Base-by-base conservation (phyloP, 768 basidiomycete species). In the Filobasidium floriforme region DNA sequence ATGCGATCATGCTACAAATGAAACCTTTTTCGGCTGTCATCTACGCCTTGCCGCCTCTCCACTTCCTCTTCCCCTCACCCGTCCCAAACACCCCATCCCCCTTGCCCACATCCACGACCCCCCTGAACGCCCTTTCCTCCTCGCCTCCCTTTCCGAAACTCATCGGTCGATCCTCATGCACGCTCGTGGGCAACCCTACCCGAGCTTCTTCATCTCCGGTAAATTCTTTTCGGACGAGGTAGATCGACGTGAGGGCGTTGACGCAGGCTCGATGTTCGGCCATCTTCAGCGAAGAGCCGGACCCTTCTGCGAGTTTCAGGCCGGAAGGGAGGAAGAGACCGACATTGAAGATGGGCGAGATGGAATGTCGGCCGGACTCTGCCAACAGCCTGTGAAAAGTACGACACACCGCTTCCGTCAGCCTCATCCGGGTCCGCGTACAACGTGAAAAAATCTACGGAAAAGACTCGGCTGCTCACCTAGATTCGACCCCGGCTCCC, bases 291-390 rank as follows among this genome's bases (percentile, higher is more conserved):
- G 90, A 92, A 70, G 86, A 88, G 61, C 96, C 96, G 74, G 93
- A 91, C 15, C 93, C 92, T 79, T 99, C 93, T 6, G 93, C 91
- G 1, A 99, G 84, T 79, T 96, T 85, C 76, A 76, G 54, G 85
- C 89, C 66, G 80, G 82, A 46, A 86, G 91, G 26, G 86, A 89
- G 77, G 70, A 85, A 98, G 66, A 96, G 88, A 19, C 92, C 96
- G n/a, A 94, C 88, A n/a, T 96, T 88, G 77, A 89, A 99, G 44
- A 93, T 84, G 0, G 96, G 93, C 2, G 91, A 87, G 71, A 89
- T 89, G 0, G 90, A 89, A 70, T 86, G 86, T 55, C 92, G 88
- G 74, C 96, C 96, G 0, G 92, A 92, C 78, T 97, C 93, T 74
- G 88, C 91, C 66, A 99, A 80, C 62, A 99, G 79, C 76, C 92